phyloP scores from a whole-genome alignment of 2,329 filamentous ascomycete genomes.

The Aspergillus sp. region DNA sequence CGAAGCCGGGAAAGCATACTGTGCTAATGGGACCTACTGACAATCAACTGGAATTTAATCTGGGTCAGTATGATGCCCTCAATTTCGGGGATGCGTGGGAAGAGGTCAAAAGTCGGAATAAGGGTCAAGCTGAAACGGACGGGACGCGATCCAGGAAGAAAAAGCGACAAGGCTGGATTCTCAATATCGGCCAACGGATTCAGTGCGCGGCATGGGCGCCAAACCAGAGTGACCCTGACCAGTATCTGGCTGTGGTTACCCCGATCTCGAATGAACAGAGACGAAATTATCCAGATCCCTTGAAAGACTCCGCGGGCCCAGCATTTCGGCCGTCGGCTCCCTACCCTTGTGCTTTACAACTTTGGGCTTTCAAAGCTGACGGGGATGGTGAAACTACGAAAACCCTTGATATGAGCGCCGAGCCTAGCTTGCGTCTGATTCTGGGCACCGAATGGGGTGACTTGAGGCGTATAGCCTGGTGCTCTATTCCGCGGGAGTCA shows the following conservation, averaged over 20 bases:
- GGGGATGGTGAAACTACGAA: constrained; percentile 30
- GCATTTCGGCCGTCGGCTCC: constrained; percentile 52
- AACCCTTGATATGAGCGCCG: constrained; percentile 42
- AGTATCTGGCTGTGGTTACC: constrained; percentile 57
- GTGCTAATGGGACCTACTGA: constrained; percentile 54
- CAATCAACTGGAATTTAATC: constrained; percentile 42
- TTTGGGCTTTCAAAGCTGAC: constrained; percentile 56
- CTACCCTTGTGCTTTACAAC: constrained; percentile 54
- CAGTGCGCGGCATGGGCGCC: constrained; percentile 52
- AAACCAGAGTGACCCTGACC: constrained; percentile 44
- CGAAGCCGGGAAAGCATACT: constrained; percentile 34
- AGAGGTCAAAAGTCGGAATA: constrained; percentile 10
- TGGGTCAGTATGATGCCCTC: constrained; percentile 45
- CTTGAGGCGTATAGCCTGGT: constrained; percentile 57
- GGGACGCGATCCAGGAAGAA: constrained; percentile 19
- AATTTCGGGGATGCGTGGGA: constrained; percentile 49
- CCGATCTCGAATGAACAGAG: constrained; percentile 41
- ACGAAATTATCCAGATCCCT: constrained; percentile 26
- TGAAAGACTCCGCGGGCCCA: constrained; percentile 39
- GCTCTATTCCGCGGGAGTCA: constrained; percentile 45
- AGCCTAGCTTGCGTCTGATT: constrained; percentile 50
- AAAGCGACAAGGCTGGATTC: constrained; percentile 51
- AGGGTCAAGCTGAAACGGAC: neutral
- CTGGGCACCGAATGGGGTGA: constrained; percentile 61
- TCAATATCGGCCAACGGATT: constrained; percentile 57